Percentiles rank a stretch among this genome's conserved stretches.
These are phyloP conservation scores for Aspergillus mulundensis DNA, from an alignment of 495 filamentous ascomycete species.

Conservation along the genomic window DNA sequence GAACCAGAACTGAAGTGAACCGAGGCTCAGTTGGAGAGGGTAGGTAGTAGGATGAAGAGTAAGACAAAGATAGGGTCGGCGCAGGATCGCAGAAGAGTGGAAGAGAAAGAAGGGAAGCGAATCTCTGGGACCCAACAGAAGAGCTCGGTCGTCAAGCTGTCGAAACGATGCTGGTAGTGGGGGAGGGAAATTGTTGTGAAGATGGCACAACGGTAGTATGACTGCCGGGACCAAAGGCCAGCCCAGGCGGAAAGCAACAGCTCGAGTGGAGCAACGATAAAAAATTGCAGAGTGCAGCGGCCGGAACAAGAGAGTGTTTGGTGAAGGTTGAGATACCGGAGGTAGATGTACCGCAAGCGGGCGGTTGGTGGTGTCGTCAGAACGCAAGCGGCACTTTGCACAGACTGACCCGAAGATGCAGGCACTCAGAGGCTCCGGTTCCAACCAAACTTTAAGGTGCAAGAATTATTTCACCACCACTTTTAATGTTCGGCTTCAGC, in stretches of 20 bases:
- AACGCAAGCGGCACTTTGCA: constrained; percentile 30
- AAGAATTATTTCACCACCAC: constrained; percentile 9
- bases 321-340: background rate
- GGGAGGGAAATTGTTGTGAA: constrained; percentile 20
- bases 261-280: constrained; percentile 13
- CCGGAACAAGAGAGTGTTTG: background rate
- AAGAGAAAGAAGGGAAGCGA: constrained; percentile 14
- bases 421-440: constrained; percentile 25
- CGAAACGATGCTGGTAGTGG: constrained; percentile 20
- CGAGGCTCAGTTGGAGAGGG: constrained; percentile 18
- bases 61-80: constrained; percentile 15
- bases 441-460: constrained; percentile 30
- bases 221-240: constrained; percentile 16
- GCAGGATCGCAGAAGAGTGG: constrained; percentile 17
- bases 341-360: constrained; percentile 15
- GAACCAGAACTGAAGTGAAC: constrained; percentile 24
- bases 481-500: background rate
- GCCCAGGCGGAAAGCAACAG: constrained; percentile 13
- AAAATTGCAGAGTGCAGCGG: constrained; percentile 8
- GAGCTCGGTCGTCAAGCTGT: background rate
- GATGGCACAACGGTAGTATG: constrained; percentile 21
- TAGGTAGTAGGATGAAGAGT: constrained; percentile 15
- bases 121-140: constrained; percentile 17
- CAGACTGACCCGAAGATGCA: background rate
- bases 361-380: constrained; percentile 32